Conservation (phyloP, 2,329 filamentous ascomycete genomes). For the Gnomoniopsis sp. region DNA sequence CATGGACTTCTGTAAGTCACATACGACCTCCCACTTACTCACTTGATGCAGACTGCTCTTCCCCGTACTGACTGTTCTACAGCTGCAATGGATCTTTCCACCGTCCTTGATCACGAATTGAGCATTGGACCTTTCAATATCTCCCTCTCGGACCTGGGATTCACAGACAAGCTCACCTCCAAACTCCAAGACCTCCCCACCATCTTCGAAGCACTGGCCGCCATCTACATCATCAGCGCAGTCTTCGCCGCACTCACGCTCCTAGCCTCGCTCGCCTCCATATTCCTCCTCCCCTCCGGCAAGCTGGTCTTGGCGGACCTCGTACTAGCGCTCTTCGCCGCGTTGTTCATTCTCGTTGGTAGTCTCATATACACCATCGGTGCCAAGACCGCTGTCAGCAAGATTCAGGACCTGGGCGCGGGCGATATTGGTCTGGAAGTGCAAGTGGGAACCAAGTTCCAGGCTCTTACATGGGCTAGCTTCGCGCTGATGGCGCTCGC, state of each 20-base stretch:
- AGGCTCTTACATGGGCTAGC: constrained; percentile 44
- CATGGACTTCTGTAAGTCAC: constrained; percentile 19
- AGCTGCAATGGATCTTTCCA: constrained; percentile 41
- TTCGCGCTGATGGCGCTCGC: constrained; percentile 40
- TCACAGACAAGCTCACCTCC: constrained; percentile 41
- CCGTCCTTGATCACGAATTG: constrained; percentile 44
- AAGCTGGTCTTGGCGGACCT: constrained; percentile 34
- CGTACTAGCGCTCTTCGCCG: constrained; percentile 32
- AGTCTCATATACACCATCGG: constrained; percentile 42
- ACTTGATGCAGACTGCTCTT: background rate
- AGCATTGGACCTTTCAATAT: constrained; percentile 41
- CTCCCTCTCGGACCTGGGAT: constrained; percentile 42
- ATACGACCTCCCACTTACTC: too few species aligned
- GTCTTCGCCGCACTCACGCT: constrained; percentile 41
- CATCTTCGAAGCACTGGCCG: constrained; percentile 44
- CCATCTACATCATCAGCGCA: constrained; percentile 45
- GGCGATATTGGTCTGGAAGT: constrained; percentile 43
- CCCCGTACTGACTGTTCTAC: background rate
- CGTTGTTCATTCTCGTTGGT: constrained; percentile 35
- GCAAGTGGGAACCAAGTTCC: constrained; percentile 39
- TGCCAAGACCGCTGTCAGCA: constrained; percentile 35
- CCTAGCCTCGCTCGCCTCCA: constrained; percentile 33
- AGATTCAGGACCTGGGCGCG: constrained; percentile 38
- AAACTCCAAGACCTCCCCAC: constrained; percentile 48
- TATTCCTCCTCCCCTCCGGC: constrained; percentile 26